phyloP scores from a whole-genome alignment of 2,329 filamentous ascomycete species.

The Nemania sp. region DNA sequence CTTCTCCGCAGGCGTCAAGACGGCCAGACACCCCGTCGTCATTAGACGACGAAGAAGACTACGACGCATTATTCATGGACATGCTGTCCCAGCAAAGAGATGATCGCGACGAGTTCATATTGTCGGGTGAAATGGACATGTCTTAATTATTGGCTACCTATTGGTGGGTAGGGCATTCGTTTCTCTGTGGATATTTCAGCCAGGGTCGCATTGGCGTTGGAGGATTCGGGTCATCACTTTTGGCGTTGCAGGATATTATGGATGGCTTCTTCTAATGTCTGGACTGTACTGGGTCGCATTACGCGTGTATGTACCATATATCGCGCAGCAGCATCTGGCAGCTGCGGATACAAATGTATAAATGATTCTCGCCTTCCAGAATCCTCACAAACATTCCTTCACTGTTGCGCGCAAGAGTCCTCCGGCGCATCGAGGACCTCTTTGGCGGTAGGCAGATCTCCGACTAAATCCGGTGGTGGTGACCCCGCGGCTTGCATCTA shows the following conservation, averaged over 20 bases:
- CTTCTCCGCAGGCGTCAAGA: constrained; percentile 22
- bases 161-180: neutral
- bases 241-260: constrained; percentile 32
- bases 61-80: constrained; percentile 69
- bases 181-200: constrained; percentile 9
- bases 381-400: constrained; percentile 32
- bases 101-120: constrained; percentile 33
- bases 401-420: constrained; percentile 67
- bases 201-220: constrained; percentile 25
- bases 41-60: constrained; percentile 64
- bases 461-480: constrained; percentile 87
- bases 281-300: constrained; percentile 23
- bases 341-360: constrained; percentile 25
- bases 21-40: constrained; percentile 44
- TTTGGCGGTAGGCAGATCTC: constrained; percentile 83
- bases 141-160: constrained; percentile 40
- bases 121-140: constrained; percentile 54
- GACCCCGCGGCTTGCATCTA: constrained; percentile 98
- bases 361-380: constrained; percentile 13
- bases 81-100: constrained; percentile 52
- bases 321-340: constrained; percentile 7
- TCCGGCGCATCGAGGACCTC: constrained; percentile 67
- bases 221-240: constrained; percentile 24
- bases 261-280: constrained; percentile 28
- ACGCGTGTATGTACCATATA: constrained; percentile 31